Evolutionary conservation across 805 yeast genomes (phyloP), one percentile per base, ranked within the genome.

Genomic region (Wickerhamiella sergipiensis): DNA sequence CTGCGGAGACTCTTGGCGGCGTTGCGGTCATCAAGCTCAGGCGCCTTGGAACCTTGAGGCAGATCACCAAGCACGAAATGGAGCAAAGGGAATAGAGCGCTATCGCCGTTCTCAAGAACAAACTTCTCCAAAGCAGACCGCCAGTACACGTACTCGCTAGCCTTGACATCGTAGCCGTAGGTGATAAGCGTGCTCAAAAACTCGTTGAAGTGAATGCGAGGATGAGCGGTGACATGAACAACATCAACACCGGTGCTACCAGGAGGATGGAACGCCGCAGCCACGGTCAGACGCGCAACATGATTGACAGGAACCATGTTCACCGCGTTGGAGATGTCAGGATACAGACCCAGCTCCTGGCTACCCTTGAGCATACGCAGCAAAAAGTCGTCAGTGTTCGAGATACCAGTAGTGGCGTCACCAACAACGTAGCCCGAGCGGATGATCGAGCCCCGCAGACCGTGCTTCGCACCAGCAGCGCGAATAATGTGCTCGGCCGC

Each of bases 221-320:
- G 99, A 61, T 92, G 97, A 22, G 90, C 94, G 6, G 97, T 92
- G n/a, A 92, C 97, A 45, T 92, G 98, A 1, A 87, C 88, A 43
- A 94, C 98, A 0, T 81, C 70, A 43, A 80, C 68, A 47, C 70
- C 73, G 15, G 70, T 70, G 1, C 59, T 60, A 21, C 67, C 59
- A 22, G 92, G 85, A 24, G 95, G 90, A 60, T 79, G 78, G 55
- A 92, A 73, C 0, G 95, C 83, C 24, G 92, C 70, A 1, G 97
- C 86, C 48, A 81, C 85, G 23, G 82, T 85, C 22, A 88, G 85
- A 46, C 95, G 77, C 1, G 99, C 97, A 57, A 92, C 98, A 62
- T 92, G 98, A 61, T 94, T 97, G 44, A 92, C 98, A 2, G 98
- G 98, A 21, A 87, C 97, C 84, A 89, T 87, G 68, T 92, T 92